phyloP scores from a whole-genome alignment of 2,329 filamentous ascomycete genomes.

The Pezicula rhizophila region DNA sequence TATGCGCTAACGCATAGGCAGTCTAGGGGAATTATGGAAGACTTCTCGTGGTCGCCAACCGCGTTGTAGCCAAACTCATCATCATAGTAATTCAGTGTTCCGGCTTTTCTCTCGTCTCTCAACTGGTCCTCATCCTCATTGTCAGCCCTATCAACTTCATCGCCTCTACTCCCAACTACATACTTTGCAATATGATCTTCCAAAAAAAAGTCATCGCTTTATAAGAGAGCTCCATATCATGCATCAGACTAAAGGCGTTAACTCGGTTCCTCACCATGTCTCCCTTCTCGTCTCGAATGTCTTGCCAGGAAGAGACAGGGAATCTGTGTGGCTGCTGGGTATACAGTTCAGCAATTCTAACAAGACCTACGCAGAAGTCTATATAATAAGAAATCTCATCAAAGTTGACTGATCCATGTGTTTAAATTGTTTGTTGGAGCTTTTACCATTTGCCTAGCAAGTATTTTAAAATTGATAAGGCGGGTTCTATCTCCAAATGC shows the following conservation, averaged over 20 bases:
- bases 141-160: slow-evolving; percentile 9
- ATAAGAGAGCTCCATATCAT: slow-evolving; percentile 9
- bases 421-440: slow-evolving; percentile 20
- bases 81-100: too few relatives aligned
- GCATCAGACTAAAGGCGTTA: slow-evolving; percentile 12
- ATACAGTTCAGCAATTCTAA: slow-evolving; percentile 15
- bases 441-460: background rate
- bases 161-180: background rate
- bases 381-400: slow-evolving; percentile 16
- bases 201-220: slow-evolving; percentile 11
- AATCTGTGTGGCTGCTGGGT: slow-evolving; percentile 8
- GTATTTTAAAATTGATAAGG: slow-evolving; percentile 14
- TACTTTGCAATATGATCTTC: slow-evolving; percentile 3
- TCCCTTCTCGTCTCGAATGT: background rate
- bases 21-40: too few relatives aligned
- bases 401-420: slow-evolving; percentile 12
- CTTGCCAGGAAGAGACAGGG: slow-evolving; percentile 7
- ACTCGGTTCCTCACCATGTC: slow-evolving; percentile 1
- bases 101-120: background rate
- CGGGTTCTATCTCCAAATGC: slow-evolving; percentile 6
- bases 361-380: slow-evolving; percentile 18
- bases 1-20: too few relatives aligned
- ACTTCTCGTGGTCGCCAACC: too few relatives aligned
- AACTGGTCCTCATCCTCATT: slow-evolving; percentile 5
- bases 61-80: too few relatives aligned